Base-by-base conservation (phyloP, 257 asterid genomes). In the Phtheirospermum japonicum region DNA sequence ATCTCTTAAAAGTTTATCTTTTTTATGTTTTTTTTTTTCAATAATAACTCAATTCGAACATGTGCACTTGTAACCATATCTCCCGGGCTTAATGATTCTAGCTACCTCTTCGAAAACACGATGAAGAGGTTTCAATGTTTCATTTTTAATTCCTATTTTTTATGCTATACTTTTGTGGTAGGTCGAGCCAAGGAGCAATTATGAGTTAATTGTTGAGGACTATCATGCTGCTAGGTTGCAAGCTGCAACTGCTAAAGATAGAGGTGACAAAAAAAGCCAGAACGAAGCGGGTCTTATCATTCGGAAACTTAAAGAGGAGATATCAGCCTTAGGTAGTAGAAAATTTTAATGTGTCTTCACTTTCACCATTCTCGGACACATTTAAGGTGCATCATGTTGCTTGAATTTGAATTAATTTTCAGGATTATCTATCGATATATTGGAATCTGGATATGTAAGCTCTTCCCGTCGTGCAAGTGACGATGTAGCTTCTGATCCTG, bases 151-250 rank as follows among this genome's bases (percentile, higher is more conserved):
- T 57, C 61, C 26, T 51, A 30, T 57, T 59, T 71, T 54, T 20
- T 31, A 39, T 69, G 59, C 13, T 61, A 8, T 69, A 19, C 68
- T 61, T 62, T 50, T 68, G 51, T 75, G 59, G 61, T 68, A 92
- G 98, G 87, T 60, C 23, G 74, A 78, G 72, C 89, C 96, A 63
- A 80, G 85, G 81, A 69, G 72, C 53, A 74, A 77, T 75, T 53
- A 66, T 63, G 94, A 79, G 74, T 73, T 83, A 64, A 79, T 92
- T 72, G 75, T 82, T 55, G 82, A 81, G 67, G 97, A 92, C 61
- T 92, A 83, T 80, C 83, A 77, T 70, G 79, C 79, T 58, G 99
- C 99, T 54, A 87, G 97, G 81, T 57, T 79, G 75, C 85, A 86
- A 78, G 99, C 97, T 37, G 82, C 80, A 50, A 71, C 62, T 71